Evolutionary conservation across 768 basidiomycete genomes (phyloP), one percentile per base, ranked within the genome.

Genomic region (Favolaschia claudopus): DNA sequence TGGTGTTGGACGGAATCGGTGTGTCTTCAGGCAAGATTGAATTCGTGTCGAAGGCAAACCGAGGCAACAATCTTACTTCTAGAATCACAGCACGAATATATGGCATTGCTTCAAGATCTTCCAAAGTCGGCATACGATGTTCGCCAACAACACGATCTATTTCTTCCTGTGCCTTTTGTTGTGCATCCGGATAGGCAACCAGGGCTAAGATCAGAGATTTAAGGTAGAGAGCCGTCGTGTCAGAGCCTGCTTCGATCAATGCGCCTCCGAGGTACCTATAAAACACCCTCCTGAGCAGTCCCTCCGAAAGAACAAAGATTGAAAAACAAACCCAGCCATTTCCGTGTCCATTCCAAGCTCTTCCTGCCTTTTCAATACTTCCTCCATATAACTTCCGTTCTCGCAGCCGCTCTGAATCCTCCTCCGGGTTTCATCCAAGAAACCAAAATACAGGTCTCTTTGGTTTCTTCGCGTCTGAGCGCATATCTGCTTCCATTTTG

Each of bases 341-440:
- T 60, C 58, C 10, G 28, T 19, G 37, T 60, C 58, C 38, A 60
- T 27, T 19, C 37, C 51, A 34, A 60, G 27, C 27, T 54, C 59
- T 19, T 48, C 31, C 17, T 55, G 52, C 9, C 40, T 66, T 29
- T 52, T 47, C 9, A 75, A 47, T n/a, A 74, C 53, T 20, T 69
- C 62, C 58, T 78, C 77, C 65, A 76, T 66, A 46, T 69, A 76
- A 40, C 66, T 67, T 2, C 72, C 77, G 33, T 65, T 72, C 8
- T 59, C 62, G 22, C 63, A 42, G 10, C 73, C 74, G 14, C 57
- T 64, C 31, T 48, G 48, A 14, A 75, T 28, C 7, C 74, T 59
- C 19, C 62, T 62, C 51, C 71, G 65, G 15, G 62, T 69, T 29
- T 69, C 65, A 4, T 67, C 61, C 20, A 75, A 50, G 12, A 76